phyloP scores from a whole-genome alignment of 495 filamentous ascomycete species.

The Glonium stellatum region DNA sequence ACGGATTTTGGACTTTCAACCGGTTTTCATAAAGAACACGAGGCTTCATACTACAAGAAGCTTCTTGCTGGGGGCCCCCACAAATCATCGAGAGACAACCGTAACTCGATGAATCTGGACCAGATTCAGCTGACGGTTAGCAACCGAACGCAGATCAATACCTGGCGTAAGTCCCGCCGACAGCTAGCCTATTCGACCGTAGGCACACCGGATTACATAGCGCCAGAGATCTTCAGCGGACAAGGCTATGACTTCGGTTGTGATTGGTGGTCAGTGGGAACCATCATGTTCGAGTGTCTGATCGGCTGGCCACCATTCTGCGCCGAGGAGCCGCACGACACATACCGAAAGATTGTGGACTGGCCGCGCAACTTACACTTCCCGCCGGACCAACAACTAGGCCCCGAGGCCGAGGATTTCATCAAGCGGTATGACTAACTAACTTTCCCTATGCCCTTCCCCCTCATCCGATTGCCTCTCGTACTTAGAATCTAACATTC shows the following conservation, averaged over 20 bases:
- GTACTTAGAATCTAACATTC: constrained; percentile 8
- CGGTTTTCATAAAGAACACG: constrained; percentile 94
- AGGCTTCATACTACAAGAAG: constrained; percentile 96
- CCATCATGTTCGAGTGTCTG: constrained; percentile 99
- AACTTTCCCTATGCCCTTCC: neutral
- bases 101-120: constrained; percentile 89
- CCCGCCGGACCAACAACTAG: constrained; percentile 85
- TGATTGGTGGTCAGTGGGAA: constrained; percentile 98
- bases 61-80: constrained; percentile 65
- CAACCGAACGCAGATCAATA: constrained; percentile 94
- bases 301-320: constrained; percentile 99
- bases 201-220: constrained; percentile 97
- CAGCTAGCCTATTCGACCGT: constrained; percentile 98
- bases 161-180: constrained; percentile 91
- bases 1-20: constrained; percentile 98
- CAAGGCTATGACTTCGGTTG: constrained; percentile 93
- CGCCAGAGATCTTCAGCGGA: constrained; percentile 94
- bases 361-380: constrained; percentile 95
- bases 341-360: constrained; percentile 98
- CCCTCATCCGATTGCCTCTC: neutral
- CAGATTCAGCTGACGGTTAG: constrained; percentile 98
- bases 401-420: constrained; percentile 77
- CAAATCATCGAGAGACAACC: constrained; percentile 62
- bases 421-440: constrained; percentile 62
- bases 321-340: constrained; percentile 93